Percentiles rank a stretch among this genome's conserved stretches.
These are phyloP conservation scores for Backusella tarrabulga DNA, from an alignment of 192 early-diverging fungal species.

Conservation along the genomic window DNA sequence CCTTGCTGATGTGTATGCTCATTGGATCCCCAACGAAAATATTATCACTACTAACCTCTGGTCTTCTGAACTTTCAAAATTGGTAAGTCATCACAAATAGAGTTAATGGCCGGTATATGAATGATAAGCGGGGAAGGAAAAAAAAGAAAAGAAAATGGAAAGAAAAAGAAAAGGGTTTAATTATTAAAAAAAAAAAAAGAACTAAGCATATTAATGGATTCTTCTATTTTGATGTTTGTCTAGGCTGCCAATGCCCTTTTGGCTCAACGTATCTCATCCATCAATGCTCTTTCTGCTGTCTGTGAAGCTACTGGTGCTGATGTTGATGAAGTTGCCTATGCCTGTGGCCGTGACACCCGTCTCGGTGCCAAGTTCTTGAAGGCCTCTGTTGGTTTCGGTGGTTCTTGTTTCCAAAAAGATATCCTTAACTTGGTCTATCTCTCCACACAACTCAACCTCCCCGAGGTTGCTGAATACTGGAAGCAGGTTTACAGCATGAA, in stretches of 20 bases:
- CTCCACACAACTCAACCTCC: conserved; percentile 75
- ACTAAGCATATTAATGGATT: background rate
- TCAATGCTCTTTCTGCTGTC: conserved; percentile 88
- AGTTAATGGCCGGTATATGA: background rate
- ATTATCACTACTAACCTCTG: conserved; percentile 91
- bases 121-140: background rate
- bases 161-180: background rate
- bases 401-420: conserved; percentile 96
- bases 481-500: conserved; percentile 87
- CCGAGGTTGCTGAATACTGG: conserved; percentile 95
- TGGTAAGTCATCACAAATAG: conserved; percentile 45
- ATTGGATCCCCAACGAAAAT: conserved; percentile 85
- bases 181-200: background rate
- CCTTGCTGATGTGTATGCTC: conserved; percentile 71
- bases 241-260: conserved; percentile 91
- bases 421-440: conserved; percentile 92
- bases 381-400: conserved; percentile 92
- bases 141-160: background rate
- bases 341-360: conserved; percentile 81
- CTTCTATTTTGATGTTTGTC: background rate
- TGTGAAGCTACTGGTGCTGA: conserved; percentile 92
- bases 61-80: conserved; percentile 94
- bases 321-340: conserved; percentile 88
- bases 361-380: conserved; percentile 90
- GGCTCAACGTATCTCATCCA: conserved; percentile 92